A percentile compares a stretch with the other conserved stretches of the same genome.
Evolutionary conservation across 192 early-diverging fungal species (phyloP).

Genomic region (Lunasporangiospora selenospora): DNA sequence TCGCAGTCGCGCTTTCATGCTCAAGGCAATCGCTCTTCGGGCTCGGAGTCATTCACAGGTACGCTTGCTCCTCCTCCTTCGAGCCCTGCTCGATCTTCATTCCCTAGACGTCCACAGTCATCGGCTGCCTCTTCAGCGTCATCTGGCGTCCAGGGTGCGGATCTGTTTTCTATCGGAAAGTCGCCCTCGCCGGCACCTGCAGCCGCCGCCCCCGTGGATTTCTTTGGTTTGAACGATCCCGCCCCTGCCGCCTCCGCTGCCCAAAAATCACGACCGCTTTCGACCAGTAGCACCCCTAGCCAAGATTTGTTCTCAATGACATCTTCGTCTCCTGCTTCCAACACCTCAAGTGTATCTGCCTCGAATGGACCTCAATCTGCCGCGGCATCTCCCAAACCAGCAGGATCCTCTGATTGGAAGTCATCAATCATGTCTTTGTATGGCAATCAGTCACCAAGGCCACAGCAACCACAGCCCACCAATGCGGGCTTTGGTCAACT

Average conservation of each 20-base stretch:
- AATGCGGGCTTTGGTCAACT: slow-evolving; percentile 21
- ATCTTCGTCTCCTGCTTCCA: too few species aligned
- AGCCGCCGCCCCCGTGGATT: slow-evolving; percentile 7
- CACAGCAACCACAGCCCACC: slow-evolving; percentile 19
- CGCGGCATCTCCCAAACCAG: too few species aligned
- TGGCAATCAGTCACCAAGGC: slow-evolving; percentile 34
- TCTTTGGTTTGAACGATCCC: too few species aligned
- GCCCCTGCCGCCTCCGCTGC: too few species aligned
- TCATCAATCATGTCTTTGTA: too few species aligned
- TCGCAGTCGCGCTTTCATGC: not conserved
- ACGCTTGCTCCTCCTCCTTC: slow-evolving; percentile 12
- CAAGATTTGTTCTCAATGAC: too few species aligned
- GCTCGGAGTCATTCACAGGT: slow-evolving; percentile 1
- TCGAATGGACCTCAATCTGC: too few species aligned
- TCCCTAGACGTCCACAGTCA: slow-evolving; percentile 10
- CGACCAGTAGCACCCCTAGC: too few species aligned
- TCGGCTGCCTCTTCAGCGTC: slow-evolving; percentile 6
- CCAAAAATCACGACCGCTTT: too few species aligned
- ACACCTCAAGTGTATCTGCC: too few species aligned
- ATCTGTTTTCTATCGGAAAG: slow-evolving; percentile 42
- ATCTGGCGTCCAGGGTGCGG: slow-evolving; percentile 47
- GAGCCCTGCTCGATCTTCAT: slow-evolving; percentile 32
- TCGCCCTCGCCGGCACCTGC: not conserved
- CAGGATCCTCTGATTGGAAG: too few species aligned
- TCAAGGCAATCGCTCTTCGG: not conserved